Base-by-base conservation (phyloP, 2,329 filamentous ascomycete genomes). In the Purpureocillium lavendulum region DNA sequence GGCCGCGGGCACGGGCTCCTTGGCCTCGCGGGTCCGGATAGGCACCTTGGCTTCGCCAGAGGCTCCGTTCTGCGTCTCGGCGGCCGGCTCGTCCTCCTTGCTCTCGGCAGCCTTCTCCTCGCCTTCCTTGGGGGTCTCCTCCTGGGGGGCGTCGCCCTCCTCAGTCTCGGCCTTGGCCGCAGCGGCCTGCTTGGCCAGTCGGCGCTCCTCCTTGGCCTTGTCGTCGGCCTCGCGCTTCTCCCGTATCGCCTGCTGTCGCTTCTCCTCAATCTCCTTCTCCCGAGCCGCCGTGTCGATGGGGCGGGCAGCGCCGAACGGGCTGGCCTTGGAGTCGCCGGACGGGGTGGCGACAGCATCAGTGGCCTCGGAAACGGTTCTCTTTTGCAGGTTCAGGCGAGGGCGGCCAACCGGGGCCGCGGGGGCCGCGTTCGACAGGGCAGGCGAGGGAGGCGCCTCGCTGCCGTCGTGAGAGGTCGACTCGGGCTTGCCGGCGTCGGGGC, bases 261-360 rank as follows among this genome's bases (percentile, higher is more conserved):
- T 94, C 67, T 95, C 87, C 55, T 94, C 90, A 42, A 98, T 80
- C 61, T 94, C 82, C 53, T 82, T 83, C 68, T 97, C 90, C 49
- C 86, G 82, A 12, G 88, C 77, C 34, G 87, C 85, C 35, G 90
- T 97, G 64, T 98, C 89, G 52, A 97, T 95, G 40, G 92, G 92
- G 46, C 84, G 82, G 41, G 92, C 92, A 45, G 85, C 89, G 54
- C 92, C 92, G 59, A 98, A 98, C 31, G 88, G 88, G 62, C 84
- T 97, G 18, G 88, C 76, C 70, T 96, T 97, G 32, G 85, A 70
- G 54, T 92, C 84, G 24, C 66, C 52, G n/a, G 63, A 54, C 9
- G 79, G 69, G 17, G 80, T 59, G 4, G 74, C 66, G 28, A 66
- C 48, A 9, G 65, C 55, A 45, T 76, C 75, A 4, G 69, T 57